Percentiles rank a stretch among this genome's conserved stretches.
These are phyloP conservation scores for Erythrobasidium hasegawianum DNA, from an alignment of 1,284 basidiomycete genomes.

Conservation along the genomic window DNA sequence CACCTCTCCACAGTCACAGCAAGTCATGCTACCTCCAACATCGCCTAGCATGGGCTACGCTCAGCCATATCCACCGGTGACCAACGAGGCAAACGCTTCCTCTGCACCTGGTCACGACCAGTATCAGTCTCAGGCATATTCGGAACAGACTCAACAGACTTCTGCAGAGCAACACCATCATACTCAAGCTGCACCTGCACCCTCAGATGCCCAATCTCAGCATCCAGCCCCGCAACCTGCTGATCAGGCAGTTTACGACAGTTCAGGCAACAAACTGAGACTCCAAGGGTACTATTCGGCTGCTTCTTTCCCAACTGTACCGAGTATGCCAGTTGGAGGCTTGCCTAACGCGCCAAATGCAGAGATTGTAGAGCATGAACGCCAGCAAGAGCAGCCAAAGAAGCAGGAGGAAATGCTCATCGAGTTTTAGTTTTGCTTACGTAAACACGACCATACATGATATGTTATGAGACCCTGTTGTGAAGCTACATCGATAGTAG, in stretches of 20 bases:
- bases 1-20: too few relatives aligned
- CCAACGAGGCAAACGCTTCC: not conserved
- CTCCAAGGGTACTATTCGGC: conserved; percentile 30
- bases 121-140: not conserved
- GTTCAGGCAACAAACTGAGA: not conserved
- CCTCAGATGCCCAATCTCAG: not conserved
- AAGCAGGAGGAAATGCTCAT: conserved; percentile 31
- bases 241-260: not conserved
- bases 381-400: not conserved
- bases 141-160: not conserved
- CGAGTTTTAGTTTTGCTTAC: conserved; percentile 12
- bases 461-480: too few relatives aligned
- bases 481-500: too few relatives aligned
- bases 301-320: conserved; percentile 24
- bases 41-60: too few relatives aligned
- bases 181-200: not conserved
- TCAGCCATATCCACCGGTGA: too few relatives aligned
- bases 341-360: conserved; percentile 17
- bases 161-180: not conserved
- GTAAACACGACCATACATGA: too few relatives aligned
- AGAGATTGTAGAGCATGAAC: conserved; percentile 4
- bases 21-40: too few relatives aligned
- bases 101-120: not conserved
- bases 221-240: not conserved
- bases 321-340: conserved; percentile 22